A percentile compares a stretch with the other conserved stretches of the same genome.
Conservation (phyloP, 1,139 yeast species). For the Taiozyma sp. region DNA sequence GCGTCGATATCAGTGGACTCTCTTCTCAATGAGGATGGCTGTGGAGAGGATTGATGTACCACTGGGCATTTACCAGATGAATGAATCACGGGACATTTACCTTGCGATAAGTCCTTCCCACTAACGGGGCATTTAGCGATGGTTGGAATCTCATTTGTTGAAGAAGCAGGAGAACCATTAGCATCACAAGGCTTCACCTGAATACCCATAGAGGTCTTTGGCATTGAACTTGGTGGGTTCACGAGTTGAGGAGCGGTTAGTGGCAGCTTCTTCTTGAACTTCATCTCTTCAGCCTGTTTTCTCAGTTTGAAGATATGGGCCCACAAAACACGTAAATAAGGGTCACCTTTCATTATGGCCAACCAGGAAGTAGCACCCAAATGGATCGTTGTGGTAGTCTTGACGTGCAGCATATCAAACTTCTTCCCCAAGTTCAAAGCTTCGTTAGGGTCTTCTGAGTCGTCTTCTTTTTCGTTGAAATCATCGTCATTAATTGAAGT, state of each 20-base stretch:
- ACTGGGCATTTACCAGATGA: slow-evolving; percentile 10
- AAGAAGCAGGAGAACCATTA: not conserved
- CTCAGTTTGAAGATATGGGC: slow-evolving; percentile 44
- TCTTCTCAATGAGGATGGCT: not conserved
- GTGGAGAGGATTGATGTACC: not conserved
- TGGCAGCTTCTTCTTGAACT: slow-evolving; percentile 6
- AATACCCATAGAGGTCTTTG: not conserved
- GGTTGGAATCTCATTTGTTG: not conserved
- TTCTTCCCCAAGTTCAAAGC: slow-evolving; percentile 40
- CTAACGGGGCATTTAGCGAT: slow-evolving; percentile 10
- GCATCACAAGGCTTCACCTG: not conserved
- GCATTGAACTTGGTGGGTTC: not conserved
- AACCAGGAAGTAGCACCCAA: slow-evolving; percentile 50
- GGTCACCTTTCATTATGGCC: slow-evolving; percentile 49
- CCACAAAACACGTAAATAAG: slow-evolving; percentile 46
- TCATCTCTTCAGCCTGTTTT: slow-evolving; percentile 33
- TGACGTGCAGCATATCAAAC: slow-evolving; percentile 46
- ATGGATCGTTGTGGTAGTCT: slow-evolving; percentile 44
- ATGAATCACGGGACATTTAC: slow-evolving; percentile 13
- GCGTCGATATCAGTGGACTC: not conserved
- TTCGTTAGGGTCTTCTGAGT: slow-evolving; percentile 22
- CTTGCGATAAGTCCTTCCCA: slow-evolving; percentile 12
- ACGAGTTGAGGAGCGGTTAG: not conserved
- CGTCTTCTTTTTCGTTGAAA: not conserved
- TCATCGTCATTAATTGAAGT: slow-evolving; percentile 7